Evolutionary conservation across 768 basidiomycete species (phyloP), one percentile per base, ranked within the genome.

Genomic region (Serendipita sp.): DNA sequence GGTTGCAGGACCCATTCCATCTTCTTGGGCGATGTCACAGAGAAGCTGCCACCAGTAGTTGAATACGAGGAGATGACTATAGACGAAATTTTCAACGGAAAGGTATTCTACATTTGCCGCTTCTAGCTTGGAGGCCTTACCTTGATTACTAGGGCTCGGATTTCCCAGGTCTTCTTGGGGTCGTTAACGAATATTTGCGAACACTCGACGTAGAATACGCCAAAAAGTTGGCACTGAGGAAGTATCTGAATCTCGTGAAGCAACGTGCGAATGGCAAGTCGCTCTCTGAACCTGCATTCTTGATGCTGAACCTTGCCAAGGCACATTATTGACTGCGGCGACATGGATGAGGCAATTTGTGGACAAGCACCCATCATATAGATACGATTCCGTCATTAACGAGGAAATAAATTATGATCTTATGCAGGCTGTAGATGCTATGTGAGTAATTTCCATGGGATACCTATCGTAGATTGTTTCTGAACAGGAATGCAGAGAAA

Each of bases 341-440:
- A 83, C 85, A 2, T 99, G 92, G 92, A 93, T 96, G 65, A 83
- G 96, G 41, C 80, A 88, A 54, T 98, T 97, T 75, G 88, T 99
- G 47, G 83, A 85, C 30, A 81, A 85, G 1, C 96, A 99, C 73
- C 90, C 94, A 5, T 81, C 77, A n/a, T 99, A 99, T 77, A 86
- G 88, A 73, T 80, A 83, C 60, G 92, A 99, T 75, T 95, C 92
- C n/a, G 86, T 88, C 62, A 91, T 99, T 18, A 87, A 80, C 62
- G 81, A 90, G 70, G 85, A 88, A 74, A 91, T 98, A 71, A 96
- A 93, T 71, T 96, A 94, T 72, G 96, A 99, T 75, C 80, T 99
- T 32, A 78, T 96, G 72, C 79, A 84, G 51, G 89, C 91, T 1
- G 76, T 96, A 3, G 94, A 98, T 71, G 88, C 91, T 73, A 88